A percentile compares a stretch with the other conserved stretches of the same genome.
These are phyloP conservation scores for Populus nigra DNA, from an alignment of 345 rosid species.

Conservation along the genomic window DNA sequence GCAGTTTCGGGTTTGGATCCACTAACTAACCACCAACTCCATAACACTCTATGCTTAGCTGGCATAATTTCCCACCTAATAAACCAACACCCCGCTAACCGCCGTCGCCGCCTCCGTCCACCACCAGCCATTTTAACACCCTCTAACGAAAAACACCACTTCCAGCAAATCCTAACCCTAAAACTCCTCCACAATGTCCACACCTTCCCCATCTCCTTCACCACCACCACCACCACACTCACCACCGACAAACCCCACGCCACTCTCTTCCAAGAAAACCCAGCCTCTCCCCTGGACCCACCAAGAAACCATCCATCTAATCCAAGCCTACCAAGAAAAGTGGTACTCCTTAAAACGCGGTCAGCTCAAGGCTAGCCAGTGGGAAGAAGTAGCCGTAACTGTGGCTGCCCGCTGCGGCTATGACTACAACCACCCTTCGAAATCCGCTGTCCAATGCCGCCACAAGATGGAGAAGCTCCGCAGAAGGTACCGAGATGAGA, in stretches of 20 bases:
- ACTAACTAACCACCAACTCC: neutral
- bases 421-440: constrained; percentile 35
- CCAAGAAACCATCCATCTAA: constrained; percentile 60
- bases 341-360: constrained; percentile 67
- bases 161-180: neutral
- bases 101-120: neutral
- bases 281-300: constrained; percentile 71
- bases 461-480: constrained; percentile 93
- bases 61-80: neutral
- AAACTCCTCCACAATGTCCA: neutral
- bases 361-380: constrained; percentile 58
- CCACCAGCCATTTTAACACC: neutral
- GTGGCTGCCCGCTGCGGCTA: constrained; percentile 66
- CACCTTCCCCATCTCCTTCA: constrained; percentile 11
- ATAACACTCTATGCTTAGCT: neutral
- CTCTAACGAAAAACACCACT: neutral
- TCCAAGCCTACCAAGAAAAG: constrained; percentile 62
- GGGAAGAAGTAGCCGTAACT: constrained; percentile 70
- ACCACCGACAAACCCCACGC: constrained; percentile 5
- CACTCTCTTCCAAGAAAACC: constrained; percentile 32
- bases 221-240: constrained; percentile 11
- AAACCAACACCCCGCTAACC: neutral
- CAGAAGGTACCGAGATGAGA: constrained; percentile 57
- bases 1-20: constrained; percentile 2
- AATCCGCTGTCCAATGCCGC: constrained; percentile 65